Evolutionary conservation across 805 yeast species (phyloP).

Genomic region (Suhomyces sp.): DNA sequence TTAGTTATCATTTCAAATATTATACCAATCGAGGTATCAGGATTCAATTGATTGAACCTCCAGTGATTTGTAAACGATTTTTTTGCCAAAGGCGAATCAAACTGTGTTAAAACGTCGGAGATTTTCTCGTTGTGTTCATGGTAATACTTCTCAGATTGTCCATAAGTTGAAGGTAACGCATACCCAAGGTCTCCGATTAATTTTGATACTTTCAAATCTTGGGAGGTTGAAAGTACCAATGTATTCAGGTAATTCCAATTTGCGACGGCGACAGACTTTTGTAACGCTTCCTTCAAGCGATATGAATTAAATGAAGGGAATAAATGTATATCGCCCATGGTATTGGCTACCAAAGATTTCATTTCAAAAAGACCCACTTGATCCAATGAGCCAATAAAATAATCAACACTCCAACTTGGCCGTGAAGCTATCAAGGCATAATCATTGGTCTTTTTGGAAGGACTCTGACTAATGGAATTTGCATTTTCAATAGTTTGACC

Average conservation of each 20-base stretch:
- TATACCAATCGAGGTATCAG: slow-evolving; percentile 25
- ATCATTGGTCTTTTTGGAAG: slow-evolving; percentile 24
- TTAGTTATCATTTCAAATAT: slow-evolving; percentile 35
- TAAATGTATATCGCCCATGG: slow-evolving; percentile 34
- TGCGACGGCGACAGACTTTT: no score
- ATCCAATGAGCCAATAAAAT: slow-evolving; percentile 39
- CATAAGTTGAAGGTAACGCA: slow-evolving; percentile 34
- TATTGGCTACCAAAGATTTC: slow-evolving; percentile 30
- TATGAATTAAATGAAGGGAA: slow-evolving; percentile 28
- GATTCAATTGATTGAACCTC: slow-evolving; percentile 26
- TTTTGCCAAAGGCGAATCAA: slow-evolving; percentile 32
- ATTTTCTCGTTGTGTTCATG: slow-evolving; percentile 28
- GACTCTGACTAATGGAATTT: slow-evolving; percentile 11
- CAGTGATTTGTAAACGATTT: slow-evolving; percentile 40
- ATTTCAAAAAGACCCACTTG: slow-evolving; percentile 46
- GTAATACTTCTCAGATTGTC: slow-evolving; percentile 16
- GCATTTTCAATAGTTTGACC: slow-evolving; percentile 27
- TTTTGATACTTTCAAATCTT: slow-evolving; percentile 31
- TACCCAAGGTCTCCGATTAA: slow-evolving; percentile 30
- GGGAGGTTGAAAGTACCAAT: slow-evolving; percentile 32
- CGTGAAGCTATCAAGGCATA: slow-evolving; percentile 7
- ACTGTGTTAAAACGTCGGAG: slow-evolving; percentile 31
- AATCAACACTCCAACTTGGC: slow-evolving; percentile 29
- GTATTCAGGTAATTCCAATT: slow-evolving; percentile 13
- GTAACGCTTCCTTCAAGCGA: slow-evolving; percentile 18